Conservation (phyloP, 371 early-diverging fungal species). For the Mucor indicus region DNA sequence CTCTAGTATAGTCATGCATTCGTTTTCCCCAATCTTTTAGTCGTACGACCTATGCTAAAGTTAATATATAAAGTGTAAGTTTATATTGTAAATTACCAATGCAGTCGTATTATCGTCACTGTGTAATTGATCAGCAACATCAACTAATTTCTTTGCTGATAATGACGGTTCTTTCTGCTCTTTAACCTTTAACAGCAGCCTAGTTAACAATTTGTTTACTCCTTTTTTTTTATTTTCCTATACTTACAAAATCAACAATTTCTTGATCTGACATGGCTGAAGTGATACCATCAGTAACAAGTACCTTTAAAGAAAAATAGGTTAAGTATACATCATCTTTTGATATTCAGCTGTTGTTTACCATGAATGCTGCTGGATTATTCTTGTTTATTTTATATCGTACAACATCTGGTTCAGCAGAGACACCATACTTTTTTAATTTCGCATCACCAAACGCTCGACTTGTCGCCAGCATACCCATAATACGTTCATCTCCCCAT, state of each 20-base stretch:
- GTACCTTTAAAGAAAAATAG: slow-evolving; percentile 22
- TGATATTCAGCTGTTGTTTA: slow-evolving; percentile 3
- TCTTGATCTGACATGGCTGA: slow-evolving; percentile 79
- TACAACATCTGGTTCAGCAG: slow-evolving; percentile 72
- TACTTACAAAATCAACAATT: slow-evolving; percentile 67
- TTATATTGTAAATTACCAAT: slow-evolving; percentile 34
- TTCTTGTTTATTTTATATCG: slow-evolving; percentile 28
- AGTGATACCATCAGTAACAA: slow-evolving; percentile 74
- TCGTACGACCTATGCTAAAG: slow-evolving; percentile 59
- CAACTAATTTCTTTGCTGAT: slow-evolving; percentile 61
- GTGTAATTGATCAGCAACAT: slow-evolving; percentile 71
- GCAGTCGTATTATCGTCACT: slow-evolving; percentile 77
- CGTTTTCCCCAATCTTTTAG: slow-evolving; percentile 73
- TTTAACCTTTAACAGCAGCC: slow-evolving; percentile 47
- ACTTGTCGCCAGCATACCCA: slow-evolving; percentile 71
- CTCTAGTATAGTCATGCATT: slow-evolving; percentile 70
- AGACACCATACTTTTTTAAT: slow-evolving; percentile 70
- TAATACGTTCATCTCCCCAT: slow-evolving; percentile 73
- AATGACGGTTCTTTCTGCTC: slow-evolving; percentile 50
- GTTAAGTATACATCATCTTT: neutral
- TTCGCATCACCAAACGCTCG: slow-evolving; percentile 74
- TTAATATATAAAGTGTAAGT: neutral
- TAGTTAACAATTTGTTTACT: neutral
- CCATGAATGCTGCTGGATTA: slow-evolving; percentile 49
- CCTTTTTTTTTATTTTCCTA: neutral